Evolutionary conservation across 495 filamentous ascomycete species (phyloP), one percentile per base, ranked within the genome.

Genomic region (Parmelia sp.): DNA sequence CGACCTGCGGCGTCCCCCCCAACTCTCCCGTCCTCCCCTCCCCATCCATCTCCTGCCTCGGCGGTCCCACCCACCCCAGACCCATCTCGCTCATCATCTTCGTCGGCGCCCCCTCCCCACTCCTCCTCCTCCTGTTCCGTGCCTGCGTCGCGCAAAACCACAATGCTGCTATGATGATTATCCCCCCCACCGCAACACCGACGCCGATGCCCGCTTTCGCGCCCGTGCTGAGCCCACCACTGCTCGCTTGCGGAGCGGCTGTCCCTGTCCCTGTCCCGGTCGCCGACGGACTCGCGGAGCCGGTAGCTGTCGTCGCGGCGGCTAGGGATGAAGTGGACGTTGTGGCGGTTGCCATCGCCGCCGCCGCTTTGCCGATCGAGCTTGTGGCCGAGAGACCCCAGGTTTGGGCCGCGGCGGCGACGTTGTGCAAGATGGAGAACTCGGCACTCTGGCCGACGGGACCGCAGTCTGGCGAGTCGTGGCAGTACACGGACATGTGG

Each of bases 401-500:
- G 9, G 45, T 51, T 23, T 51, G 45, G 10, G 45, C 45, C 6
- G 45, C 45, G 1, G 45, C 45, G 45, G 45, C 45, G 11, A 27
- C 2, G 45, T 51, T 51, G 45, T 51, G 45, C 45, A 15, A 8
- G 45, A 51, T n/a, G 23, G 45, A 11, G 45, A 51, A 51, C 23
- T 51, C 45, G n/a, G 45, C 21, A 23, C 45, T 51, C 45, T 27
- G 23, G 45, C 45, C 45, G 8, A 14, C 23, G 23, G 45, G 45
- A n/a, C 23, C 23, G 45, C 45, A 51, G 23, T 27, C 23, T 0
- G 45, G 23, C 23, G 45, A 51, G 45, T 12, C 23, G 45, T 51
- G n/a, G 45, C 45, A 51, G 45, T 51, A 51, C 23, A 51, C 23
- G 45, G 45, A 27, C 23, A 29, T 51, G 45, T 51, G 45, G 45